A percentile compares a stretch with the other conserved stretches of the same genome.
Evolutionary conservation across 2,329 filamentous ascomycete genomes (phyloP).

Genomic region (Verticillium nubilum): DNA sequence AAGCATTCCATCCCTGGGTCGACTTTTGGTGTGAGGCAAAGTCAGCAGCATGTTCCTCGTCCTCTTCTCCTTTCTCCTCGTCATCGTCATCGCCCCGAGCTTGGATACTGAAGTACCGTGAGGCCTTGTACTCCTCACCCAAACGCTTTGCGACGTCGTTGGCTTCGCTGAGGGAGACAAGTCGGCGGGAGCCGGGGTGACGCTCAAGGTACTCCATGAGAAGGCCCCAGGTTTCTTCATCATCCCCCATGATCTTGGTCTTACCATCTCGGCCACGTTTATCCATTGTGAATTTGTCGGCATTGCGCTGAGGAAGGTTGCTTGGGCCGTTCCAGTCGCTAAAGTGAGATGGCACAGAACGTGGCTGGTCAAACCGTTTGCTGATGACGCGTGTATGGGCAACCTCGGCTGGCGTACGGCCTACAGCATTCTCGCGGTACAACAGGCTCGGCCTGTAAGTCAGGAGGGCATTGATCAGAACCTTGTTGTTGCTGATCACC

Average conservation of each 20-base stretch:
- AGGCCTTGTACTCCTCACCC: constrained; percentile 39
- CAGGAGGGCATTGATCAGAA: constrained; percentile 40
- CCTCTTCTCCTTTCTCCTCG: constrained; percentile 17
- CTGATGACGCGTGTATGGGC: constrained; percentile 50
- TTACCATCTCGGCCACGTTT: constrained; percentile 1
- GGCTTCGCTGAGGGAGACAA: constrained; percentile 50
- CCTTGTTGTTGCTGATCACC: constrained; percentile 31
- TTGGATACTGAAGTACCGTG: constrained; percentile 29
- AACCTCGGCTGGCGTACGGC: constrained; percentile 66
- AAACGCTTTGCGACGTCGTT: constrained; percentile 54
- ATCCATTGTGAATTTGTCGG: constrained; percentile 8
- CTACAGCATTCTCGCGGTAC: constrained; percentile 69
- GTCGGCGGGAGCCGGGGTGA: constrained; percentile 33
- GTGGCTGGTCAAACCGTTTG: constrained; percentile 21
- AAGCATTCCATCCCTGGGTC: neutral
- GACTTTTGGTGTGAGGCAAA: constrained; percentile 19
- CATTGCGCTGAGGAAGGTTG: constrained; percentile 2
- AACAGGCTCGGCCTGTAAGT: constrained; percentile 53
- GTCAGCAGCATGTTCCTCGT: constrained; percentile 17
- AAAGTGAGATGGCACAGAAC: neutral
- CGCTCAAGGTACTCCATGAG: constrained; percentile 19
- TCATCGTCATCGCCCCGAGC: constrained; percentile 19
- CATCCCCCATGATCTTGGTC: neutral
- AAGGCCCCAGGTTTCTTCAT: constrained; percentile 12
- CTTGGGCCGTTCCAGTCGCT: constrained; percentile 1